A percentile compares a stretch with the other conserved stretches of the same genome.
These are phyloP conservation scores for Candida broadrunensis DNA, from an alignment of 805 yeast genomes.

Conservation along the genomic window DNA sequence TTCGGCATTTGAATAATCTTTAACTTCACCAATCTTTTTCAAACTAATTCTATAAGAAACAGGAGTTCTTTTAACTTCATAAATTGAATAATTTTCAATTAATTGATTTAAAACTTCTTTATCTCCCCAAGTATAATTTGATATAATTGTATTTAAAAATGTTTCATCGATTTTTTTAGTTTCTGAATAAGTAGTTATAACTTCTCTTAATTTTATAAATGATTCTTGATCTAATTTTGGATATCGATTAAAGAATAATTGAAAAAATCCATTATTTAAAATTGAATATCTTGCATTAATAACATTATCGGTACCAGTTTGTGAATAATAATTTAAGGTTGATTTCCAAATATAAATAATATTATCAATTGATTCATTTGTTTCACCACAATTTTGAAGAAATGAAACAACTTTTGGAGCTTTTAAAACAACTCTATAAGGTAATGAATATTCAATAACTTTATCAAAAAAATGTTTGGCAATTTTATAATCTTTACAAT, in stretches of 20 bases:
- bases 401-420: slow-evolving; percentile 70
- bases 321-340: slow-evolving; percentile 52
- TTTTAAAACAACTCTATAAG: slow-evolving; percentile 68
- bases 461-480: slow-evolving; percentile 74
- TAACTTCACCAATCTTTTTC: slow-evolving; percentile 68
- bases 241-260: slow-evolving; percentile 61
- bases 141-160: slow-evolving; percentile 73
- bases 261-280: slow-evolving; percentile 65
- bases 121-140: slow-evolving; percentile 68
- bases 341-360: slow-evolving; percentile 62
- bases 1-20: slow-evolving; percentile 46
- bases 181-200: slow-evolving; percentile 54
- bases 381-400: slow-evolving; percentile 56
- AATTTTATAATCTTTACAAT: slow-evolving; percentile 66
- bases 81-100: slow-evolving; percentile 55
- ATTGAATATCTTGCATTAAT: slow-evolving; percentile 72
- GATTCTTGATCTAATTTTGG: slow-evolving; percentile 54
- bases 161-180: slow-evolving; percentile 69
- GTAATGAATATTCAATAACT: slow-evolving; percentile 59
- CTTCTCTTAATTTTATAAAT: slow-evolving; percentile 50
- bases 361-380: slow-evolving; percentile 54
- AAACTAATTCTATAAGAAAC: slow-evolving; percentile 71
- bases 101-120: slow-evolving; percentile 62
- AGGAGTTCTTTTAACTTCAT: slow-evolving; percentile 57
- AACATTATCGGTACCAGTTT: slow-evolving; percentile 43